Evolutionary conservation across 1,284 basidiomycete genomes (phyloP).

Genomic region (Anthracocystis walkeri): DNA sequence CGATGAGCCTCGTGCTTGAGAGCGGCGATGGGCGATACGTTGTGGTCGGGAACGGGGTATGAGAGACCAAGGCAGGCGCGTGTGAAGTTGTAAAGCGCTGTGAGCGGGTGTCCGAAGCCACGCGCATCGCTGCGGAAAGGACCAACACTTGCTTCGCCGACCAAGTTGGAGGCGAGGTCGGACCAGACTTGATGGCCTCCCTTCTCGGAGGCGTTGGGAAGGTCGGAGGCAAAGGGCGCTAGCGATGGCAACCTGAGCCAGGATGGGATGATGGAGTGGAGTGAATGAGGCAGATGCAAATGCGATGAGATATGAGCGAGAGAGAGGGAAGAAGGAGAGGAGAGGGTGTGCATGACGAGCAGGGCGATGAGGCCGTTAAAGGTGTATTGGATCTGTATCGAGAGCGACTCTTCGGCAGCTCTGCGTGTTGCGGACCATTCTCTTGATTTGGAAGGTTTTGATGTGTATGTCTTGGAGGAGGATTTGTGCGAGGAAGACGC

Average conservation of each 20-base stretch:
- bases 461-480: constrained; percentile 12
- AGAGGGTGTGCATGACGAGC: constrained; percentile 57
- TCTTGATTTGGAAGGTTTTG: constrained; percentile 17
- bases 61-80: constrained; percentile 55
- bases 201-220: constrained; percentile 57
- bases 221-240: constrained; percentile 53
- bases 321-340: constrained; percentile 57
- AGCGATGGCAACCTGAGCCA: constrained; percentile 56
- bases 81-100: constrained; percentile 61
- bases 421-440: constrained; percentile 48
- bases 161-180: constrained; percentile 22
- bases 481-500: constrained; percentile 1
- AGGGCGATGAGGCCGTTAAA: constrained; percentile 52
- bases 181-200: constrained; percentile 35
- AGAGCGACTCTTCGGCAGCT: constrained; percentile 38
- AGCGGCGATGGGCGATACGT: constrained; percentile 34
- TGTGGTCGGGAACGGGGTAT: constrained; percentile 47
- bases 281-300: constrained; percentile 50
- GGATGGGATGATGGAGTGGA: constrained; percentile 55
- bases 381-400: constrained; percentile 48
- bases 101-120: constrained; percentile 61
- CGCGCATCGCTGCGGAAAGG: constrained; percentile 61
- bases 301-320: constrained; percentile 55
- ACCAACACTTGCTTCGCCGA: constrained; percentile 36
- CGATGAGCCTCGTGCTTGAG: constrained; percentile 28